Percentiles rank a stretch among this genome's conserved stretches.
Evolutionary conservation across 1,284 basidiomycete genomes (phyloP).

Genomic region (Apiotrichum gracile): DNA sequence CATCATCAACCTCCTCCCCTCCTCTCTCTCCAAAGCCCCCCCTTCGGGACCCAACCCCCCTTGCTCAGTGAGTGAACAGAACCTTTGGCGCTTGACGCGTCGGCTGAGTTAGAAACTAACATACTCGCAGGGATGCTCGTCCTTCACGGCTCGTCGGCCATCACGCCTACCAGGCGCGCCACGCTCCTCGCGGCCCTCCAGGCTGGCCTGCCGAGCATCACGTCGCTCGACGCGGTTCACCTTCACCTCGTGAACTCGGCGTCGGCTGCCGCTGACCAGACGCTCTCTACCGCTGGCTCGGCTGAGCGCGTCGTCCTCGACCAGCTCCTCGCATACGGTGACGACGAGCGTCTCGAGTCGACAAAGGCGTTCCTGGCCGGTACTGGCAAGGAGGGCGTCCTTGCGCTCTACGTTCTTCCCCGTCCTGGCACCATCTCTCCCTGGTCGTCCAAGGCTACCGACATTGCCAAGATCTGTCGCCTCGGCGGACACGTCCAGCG

Average conservation of each 20-base stretch:
- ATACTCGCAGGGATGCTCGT: conserved; percentile 41
- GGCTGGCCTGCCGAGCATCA: conserved; percentile 53
- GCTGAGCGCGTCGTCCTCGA: conserved; percentile 57
- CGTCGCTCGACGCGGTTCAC: conserved; percentile 74
- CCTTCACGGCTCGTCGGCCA: conserved; percentile 64
- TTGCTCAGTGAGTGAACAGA: not conserved
- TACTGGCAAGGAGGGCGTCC: conserved; percentile 46
- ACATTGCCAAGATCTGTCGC: conserved; percentile 84
- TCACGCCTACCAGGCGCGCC: conserved; percentile 64
- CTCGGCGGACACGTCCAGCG: conserved; percentile 65
- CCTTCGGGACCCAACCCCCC: not conserved
- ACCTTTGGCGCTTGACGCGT: too few species aligned
- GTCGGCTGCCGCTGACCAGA: conserved; percentile 51
- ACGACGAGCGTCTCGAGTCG: conserved; percentile 52
- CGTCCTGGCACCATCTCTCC: conserved; percentile 75
- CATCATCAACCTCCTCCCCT: not conserved
- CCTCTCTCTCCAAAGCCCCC: not conserved
- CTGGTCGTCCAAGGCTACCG: conserved; percentile 97
- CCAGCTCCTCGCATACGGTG: conserved; percentile 80
- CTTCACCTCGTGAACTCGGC: conserved; percentile 74
- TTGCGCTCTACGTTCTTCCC: conserved; percentile 65
- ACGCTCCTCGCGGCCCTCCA: conserved; percentile 64
- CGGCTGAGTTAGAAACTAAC: not conserved
- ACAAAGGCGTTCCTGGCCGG: conserved; percentile 36
- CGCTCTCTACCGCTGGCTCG: conserved; percentile 53